Evolutionary conservation across 2,329 filamentous ascomycete genomes (phyloP).

Genomic region (Amauroascus niger): DNA sequence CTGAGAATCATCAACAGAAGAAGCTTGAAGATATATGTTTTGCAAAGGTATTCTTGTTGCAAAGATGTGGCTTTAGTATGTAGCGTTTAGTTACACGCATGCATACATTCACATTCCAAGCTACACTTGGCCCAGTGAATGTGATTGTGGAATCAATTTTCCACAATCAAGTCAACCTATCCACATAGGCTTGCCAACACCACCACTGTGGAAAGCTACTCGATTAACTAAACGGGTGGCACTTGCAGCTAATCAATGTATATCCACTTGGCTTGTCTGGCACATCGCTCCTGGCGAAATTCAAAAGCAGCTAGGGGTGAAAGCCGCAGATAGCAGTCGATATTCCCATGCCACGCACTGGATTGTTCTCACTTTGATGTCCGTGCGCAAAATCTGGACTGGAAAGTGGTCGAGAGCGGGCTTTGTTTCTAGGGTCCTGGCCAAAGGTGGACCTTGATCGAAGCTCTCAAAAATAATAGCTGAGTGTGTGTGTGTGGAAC

Average conservation of each 20-base stretch:
- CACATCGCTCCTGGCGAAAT: background rate
- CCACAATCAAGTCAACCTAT: background rate
- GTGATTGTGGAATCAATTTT: background rate
- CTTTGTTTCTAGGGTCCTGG: background rate
- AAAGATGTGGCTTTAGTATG: background rate
- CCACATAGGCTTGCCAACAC: background rate
- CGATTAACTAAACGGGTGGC: background rate
- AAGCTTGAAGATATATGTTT: background rate
- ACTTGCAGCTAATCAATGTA: background rate
- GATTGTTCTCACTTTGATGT: background rate
- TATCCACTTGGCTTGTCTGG: background rate
- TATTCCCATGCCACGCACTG: background rate
- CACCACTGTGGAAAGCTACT: background rate
- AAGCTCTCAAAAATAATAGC: background rate
- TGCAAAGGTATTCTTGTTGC: background rate
- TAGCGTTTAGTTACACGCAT: no score
- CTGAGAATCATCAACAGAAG: background rate
- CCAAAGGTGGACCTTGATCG: background rate
- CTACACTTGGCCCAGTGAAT: slow-evolving; percentile 2
- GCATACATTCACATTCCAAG: background rate
- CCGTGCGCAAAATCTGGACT: slow-evolving; percentile 1
- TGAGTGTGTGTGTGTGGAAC: background rate
- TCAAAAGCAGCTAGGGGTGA: background rate
- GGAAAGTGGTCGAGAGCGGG: background rate
- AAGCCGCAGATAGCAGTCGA: slow-evolving; percentile 2